Base-by-base conservation (phyloP, 345 rosid species). In the Eucalyptus lansdowneana region DNA sequence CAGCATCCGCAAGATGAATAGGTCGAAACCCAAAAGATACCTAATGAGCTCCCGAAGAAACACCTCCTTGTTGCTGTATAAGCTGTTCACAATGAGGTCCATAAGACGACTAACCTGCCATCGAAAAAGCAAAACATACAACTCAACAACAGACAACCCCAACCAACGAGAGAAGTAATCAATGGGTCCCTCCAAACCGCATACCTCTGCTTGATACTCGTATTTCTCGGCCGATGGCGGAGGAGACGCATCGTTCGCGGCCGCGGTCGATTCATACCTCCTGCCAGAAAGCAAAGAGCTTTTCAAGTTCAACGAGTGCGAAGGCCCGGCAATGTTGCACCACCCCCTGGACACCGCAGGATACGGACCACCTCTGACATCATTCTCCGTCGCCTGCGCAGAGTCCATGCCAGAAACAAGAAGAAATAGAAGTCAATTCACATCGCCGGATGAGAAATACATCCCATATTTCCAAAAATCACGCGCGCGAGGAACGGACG, bases 31-130 rank as follows among this genome's bases (percentile, higher is more conserved):
- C 56, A 54, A 47, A 62, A 89, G 91, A 89, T 92, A 91, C 99
- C 99, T 98, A 87, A 98, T 92, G 90, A 98, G 98, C 95, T 98
- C 99, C 47, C 98, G 94, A 89, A 98, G 97, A 92, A 98, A 98
- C 90, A 98, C 99, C 91, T 98, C 99, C 90, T 98, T 98, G 93
- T 98, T 98, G 91, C 98, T 96, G 94, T 98, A 98, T 90, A 98
- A 91, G 94, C 97, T 94, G 92, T 98, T 97, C 88, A 98, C 99
- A 86, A 98, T 97, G 88, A 98, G 97, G 94, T 98, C 99, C 99
- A 98, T 97, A 83, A 98, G 97, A 24, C 99, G 98, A 90, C 99
- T 98, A 89, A 98, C 99, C 99, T 98, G 96, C 88, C 89, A 69
- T 67, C 11, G 4, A 21, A 60, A 60, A 54, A 87, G 44, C 7